These are phyloP conservation scores for Endothia cerciana DNA, from an alignment of 2,329 filamentous ascomycete genomes.

Conservation along the genomic window DNA sequence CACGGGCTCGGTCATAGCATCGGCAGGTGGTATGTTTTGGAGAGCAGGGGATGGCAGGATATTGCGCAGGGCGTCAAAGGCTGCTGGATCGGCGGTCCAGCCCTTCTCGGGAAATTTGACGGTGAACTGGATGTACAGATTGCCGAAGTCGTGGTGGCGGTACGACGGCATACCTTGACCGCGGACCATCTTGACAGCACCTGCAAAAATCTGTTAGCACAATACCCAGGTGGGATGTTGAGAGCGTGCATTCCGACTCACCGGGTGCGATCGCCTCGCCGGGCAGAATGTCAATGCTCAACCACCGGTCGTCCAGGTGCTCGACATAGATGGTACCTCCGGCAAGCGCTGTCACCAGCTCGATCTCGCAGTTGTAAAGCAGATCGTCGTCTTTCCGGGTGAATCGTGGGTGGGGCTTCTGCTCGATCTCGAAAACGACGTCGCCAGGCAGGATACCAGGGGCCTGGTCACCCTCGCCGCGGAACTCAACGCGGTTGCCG, in stretches of 20 bases:
- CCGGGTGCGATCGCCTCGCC: constrained; percentile 94
- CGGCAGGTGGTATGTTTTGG: constrained; percentile 70
- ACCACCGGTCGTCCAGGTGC: constrained; percentile 96
- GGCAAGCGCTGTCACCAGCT: constrained; percentile 90
- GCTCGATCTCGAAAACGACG: constrained; percentile 97
- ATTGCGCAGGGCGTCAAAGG: constrained; percentile 79
- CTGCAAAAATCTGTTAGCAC: constrained; percentile 51
- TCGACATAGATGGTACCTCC: constrained; percentile 91
- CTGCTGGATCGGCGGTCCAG: constrained; percentile 67
- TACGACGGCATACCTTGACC: constrained; percentile 97
- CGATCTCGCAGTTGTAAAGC: constrained; percentile 93
- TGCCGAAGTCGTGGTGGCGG: constrained; percentile 92
- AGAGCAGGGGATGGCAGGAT: constrained; percentile 75
- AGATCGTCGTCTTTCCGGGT: constrained; percentile 95
- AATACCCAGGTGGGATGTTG: neutral
- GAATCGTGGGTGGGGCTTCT: constrained; percentile 97
- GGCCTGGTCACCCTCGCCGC: constrained; percentile 93
- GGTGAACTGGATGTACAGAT: constrained; percentile 96
- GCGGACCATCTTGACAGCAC: constrained; percentile 88
- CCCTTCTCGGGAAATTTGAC: constrained; percentile 93
- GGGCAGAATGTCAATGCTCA: constrained; percentile 88
- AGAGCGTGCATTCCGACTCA: constrained; percentile 52
- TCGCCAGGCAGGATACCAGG: constrained; percentile 93
- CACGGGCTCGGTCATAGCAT: constrained; percentile 91
- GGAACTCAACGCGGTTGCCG: constrained; percentile 96